These are phyloP conservation scores for Diddensiella caesifluorescens DNA, from an alignment of 805 yeast genomes.

Conservation along the genomic window DNA sequence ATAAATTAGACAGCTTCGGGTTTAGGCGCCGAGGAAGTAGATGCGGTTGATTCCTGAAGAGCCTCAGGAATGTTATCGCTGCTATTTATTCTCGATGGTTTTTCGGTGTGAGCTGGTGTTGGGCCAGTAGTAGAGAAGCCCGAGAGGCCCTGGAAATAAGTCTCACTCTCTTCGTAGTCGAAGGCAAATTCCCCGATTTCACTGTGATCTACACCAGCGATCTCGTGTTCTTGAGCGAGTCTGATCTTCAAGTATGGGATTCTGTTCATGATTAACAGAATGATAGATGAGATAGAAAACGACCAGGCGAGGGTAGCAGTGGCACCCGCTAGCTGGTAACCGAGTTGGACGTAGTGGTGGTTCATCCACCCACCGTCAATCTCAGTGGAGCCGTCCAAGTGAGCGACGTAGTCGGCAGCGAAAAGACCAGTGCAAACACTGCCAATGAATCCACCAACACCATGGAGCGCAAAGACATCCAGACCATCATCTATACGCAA, in stretches of 20 bases:
- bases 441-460: slow-evolving; percentile 88
- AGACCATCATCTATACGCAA: slow-evolving; percentile 89
- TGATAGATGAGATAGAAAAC: slow-evolving; percentile 64
- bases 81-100: not conserved
- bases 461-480: slow-evolving; percentile 91
- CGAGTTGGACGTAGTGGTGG: slow-evolving; percentile 83
- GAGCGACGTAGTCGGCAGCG: slow-evolving; percentile 90
- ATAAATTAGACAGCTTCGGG: too few relatives aligned
- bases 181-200: slow-evolving; percentile 87
- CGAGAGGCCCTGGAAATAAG: not conserved
- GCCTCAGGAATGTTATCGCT: not conserved
- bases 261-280: slow-evolving; percentile 65
- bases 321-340: slow-evolving; percentile 87
- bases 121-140: too few relatives aligned
- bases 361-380: slow-evolving; percentile 91
- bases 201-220: slow-evolving; percentile 80
- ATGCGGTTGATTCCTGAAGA: too few relatives aligned
- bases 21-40: too few relatives aligned
- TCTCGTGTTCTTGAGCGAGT: slow-evolving; percentile 85
- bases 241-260: slow-evolving; percentile 82
- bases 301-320: slow-evolving; percentile 74
- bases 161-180: slow-evolving; percentile 16
- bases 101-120: not conserved
- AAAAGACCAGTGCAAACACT: slow-evolving; percentile 82
- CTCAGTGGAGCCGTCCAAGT: slow-evolving; percentile 60